Evolutionary conservation across 106 monocot genomes (phyloP).

Genomic region (Xerophyta viscosa): DNA sequence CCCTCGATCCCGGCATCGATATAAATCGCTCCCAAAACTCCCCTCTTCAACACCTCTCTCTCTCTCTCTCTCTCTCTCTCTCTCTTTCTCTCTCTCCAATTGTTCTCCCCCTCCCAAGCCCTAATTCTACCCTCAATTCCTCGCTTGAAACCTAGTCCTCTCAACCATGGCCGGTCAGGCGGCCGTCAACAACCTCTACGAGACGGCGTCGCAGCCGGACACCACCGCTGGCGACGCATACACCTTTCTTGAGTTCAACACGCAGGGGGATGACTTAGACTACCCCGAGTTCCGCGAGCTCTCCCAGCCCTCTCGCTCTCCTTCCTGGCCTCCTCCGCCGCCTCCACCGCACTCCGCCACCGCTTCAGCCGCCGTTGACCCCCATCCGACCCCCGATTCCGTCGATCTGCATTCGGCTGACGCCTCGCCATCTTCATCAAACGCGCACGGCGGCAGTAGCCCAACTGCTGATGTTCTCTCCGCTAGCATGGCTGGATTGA

Average conservation of each 20-base stretch:
- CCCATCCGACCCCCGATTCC: background rate
- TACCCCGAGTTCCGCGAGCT: constrained; percentile 79
- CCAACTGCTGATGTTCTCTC: constrained; percentile 16
- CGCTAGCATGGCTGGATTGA: constrained; percentile 40
- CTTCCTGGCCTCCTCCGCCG: constrained; percentile 29
- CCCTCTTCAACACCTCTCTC: no score
- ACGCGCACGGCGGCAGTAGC: constrained; percentile 7
- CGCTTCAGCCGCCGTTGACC: no score
- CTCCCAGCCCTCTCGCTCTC: constrained; percentile 62
- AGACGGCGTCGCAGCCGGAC: constrained; percentile 98
- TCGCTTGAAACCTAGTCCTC: background rate
- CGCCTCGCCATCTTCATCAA: background rate
- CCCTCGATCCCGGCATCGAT: no score
- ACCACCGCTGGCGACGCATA: constrained; percentile 79
- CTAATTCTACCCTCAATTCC: no score
- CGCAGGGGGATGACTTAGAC: constrained; percentile 88
- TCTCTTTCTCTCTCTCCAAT: no score
- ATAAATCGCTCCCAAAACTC: no score
- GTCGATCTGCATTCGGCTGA: constrained; percentile 15
- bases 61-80: no score
- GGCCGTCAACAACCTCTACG: constrained; percentile 71
- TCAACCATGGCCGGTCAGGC: constrained; percentile 49
- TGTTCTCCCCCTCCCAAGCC: no score
- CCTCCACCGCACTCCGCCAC: constrained; percentile 3
- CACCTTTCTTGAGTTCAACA: constrained; percentile 96